These are phyloP conservation scores for Taxawa tesnikishii DNA, from an alignment of 2,329 filamentous ascomycete species.

Conservation along the genomic window DNA sequence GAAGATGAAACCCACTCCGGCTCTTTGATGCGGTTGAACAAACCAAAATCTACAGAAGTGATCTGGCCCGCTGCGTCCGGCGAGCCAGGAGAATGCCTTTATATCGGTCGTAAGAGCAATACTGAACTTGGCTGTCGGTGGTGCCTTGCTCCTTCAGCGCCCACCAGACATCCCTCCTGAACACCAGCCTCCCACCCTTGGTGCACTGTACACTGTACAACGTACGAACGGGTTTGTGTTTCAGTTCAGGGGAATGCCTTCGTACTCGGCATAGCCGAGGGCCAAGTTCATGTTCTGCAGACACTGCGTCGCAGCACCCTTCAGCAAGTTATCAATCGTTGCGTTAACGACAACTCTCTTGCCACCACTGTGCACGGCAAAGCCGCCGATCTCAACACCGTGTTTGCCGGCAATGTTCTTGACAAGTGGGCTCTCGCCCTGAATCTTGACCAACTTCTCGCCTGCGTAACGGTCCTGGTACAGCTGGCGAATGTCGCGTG, in stretches of 20 bases:
- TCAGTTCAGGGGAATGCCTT: constrained; percentile 60
- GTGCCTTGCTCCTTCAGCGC: too few relatives aligned
- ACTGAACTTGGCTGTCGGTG: too few relatives aligned
- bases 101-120: too few relatives aligned
- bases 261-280: constrained; percentile 78
- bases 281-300: constrained; percentile 92
- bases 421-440: constrained; percentile 76
- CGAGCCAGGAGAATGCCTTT: too few relatives aligned
- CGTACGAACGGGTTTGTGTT: too few relatives aligned
- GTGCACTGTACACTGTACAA: too few relatives aligned
- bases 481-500: constrained; percentile 81
- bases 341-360: constrained; percentile 90
- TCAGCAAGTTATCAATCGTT: constrained; percentile 86
- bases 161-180: too few relatives aligned
- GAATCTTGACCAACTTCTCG: constrained; percentile 87
- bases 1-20: too few relatives aligned
- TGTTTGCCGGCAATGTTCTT: constrained; percentile 77
- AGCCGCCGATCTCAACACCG: constrained; percentile 86
- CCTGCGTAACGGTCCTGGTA: constrained; percentile 95
- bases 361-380: constrained; percentile 80
- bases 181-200: too few relatives aligned
- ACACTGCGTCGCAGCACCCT: constrained; percentile 88
- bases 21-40: too few relatives aligned
- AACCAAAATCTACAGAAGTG: too few relatives aligned
- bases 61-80: too few relatives aligned